Conservation (phyloP, 192 early-diverging fungal species). For the Coemansia sp. region DNA sequence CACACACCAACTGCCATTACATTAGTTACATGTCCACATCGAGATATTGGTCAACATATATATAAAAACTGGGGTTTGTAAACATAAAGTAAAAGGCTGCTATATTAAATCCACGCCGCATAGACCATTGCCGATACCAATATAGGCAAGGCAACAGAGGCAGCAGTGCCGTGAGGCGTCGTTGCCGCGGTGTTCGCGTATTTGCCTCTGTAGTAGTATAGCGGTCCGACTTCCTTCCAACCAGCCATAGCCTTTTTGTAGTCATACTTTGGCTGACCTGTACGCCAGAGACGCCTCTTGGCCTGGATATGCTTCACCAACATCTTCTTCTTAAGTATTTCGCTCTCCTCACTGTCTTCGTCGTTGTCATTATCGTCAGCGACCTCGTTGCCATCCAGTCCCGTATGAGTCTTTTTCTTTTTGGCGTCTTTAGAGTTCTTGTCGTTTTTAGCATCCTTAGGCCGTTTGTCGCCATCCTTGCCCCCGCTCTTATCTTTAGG, state of each 20-base stretch:
- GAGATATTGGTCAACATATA: not conserved
- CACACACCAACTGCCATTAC: not conserved
- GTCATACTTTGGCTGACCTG: constrained; percentile 47
- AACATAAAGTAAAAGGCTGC: not conserved
- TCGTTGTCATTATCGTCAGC: constrained; percentile 18
- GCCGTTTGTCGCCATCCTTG: constrained; percentile 15
- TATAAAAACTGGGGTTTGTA: not conserved
- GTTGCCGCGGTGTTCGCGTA: constrained; percentile 38
- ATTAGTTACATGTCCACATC: not conserved
- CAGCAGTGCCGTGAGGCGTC: not conserved
- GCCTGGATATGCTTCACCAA: constrained; percentile 49
- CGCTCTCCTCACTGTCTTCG: constrained; percentile 29
- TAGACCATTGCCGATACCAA: not conserved
- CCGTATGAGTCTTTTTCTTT: constrained; percentile 49
- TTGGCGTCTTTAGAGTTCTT: constrained; percentile 15
- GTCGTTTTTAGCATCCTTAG: constrained; percentile 11
- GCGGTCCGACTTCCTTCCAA: constrained; percentile 52
- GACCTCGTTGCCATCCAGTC: constrained; percentile 48
- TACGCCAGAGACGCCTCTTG: constrained; percentile 48
- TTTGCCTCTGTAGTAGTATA: constrained; percentile 53
- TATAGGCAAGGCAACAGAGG: not conserved
- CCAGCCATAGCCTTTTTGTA: constrained; percentile 45
- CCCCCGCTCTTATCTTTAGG: constrained; percentile 18
- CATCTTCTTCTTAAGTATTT: constrained; percentile 33
- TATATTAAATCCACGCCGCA: not conserved